Evolutionary conservation across 2,329 filamentous ascomycete species (phyloP), one percentile per base, ranked within the genome.

Genomic region (Chaetomiaceae sp.): DNA sequence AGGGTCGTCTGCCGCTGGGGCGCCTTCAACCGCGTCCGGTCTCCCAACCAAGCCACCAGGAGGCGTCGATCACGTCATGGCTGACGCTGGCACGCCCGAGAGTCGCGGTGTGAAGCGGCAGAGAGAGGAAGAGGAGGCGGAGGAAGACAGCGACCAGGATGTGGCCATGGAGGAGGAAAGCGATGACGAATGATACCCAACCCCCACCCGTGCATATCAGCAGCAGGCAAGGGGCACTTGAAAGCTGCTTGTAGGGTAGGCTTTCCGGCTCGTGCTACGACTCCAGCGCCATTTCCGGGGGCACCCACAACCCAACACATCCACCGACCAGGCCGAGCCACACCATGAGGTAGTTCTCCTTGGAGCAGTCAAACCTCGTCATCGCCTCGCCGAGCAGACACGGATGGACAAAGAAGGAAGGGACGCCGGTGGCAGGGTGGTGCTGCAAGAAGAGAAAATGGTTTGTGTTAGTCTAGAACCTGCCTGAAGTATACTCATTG

Each of bases 291-390:
- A 91, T 77, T 61, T 83, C 79, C 59, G 78, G 76, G 47, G 88
- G 87, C 52, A 94, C 71, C 74, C 81, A 81, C 54, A 97, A 72
- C 47, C 88, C 86, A 33, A 95, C 84, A 56, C 81, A 83, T 42
- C 79, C 79, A 49, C 90, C 91, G 36, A 95, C 79, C 48, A 95
- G 70, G n/a, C 90, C 90, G 52, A 96, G 74, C 90, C 91, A 97
- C 45, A 88, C 69, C 68, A 88, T 78, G 60, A 97, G 73, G 70
- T 97, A 97, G 58, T 83, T 74, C 58, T 82, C 66, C 62, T 73
- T 70, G 61, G 73, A 65, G 57, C 78, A 81, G 56, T 76, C 68
- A 58, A 88, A 81, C 42, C 70, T 72, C 56, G 73, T 72, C 76
- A 97, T 86, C 42, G 86, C 86, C 54, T 91, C 84, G 46, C 85